A percentile compares a stretch with the other conserved stretches of the same genome.
Evolutionary conservation across 108 stramenopile species (phyloP).

Genomic region (Discostella pseudostelligera): DNA sequence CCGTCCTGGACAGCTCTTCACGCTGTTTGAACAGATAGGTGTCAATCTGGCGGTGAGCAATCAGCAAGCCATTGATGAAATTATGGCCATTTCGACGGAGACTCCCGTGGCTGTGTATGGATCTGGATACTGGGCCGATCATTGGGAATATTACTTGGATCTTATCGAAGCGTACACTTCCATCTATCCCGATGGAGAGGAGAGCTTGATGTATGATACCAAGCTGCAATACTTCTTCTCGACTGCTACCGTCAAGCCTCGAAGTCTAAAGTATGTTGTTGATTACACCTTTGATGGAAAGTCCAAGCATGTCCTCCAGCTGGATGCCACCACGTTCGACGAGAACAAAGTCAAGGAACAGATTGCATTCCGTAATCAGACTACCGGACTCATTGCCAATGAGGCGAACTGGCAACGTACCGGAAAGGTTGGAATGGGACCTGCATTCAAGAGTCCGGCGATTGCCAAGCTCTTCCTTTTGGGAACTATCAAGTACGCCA

Average conservation of each 20-base stretch:
- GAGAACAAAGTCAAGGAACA: conserved; percentile 73
- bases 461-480: conserved; percentile 85
- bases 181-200: conserved; percentile 93
- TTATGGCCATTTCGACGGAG: conserved; percentile 65
- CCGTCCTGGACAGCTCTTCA: conserved; percentile 92
- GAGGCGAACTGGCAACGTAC: conserved; percentile 90
- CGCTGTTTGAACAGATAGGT: conserved; percentile 68
- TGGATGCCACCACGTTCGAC: conserved; percentile 82
- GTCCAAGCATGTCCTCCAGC: conserved; percentile 80
- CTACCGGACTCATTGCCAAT: conserved; percentile 76
- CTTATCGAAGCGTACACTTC: conserved; percentile 85
- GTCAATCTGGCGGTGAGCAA: conserved; percentile 62
- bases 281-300: conserved; percentile 85
- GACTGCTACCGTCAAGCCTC: conserved; percentile 85
- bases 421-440: conserved; percentile 44
- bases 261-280: conserved; percentile 84
- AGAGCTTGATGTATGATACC: conserved; percentile 87
- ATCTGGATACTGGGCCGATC: conserved; percentile 89
- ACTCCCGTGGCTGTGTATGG: conserved; percentile 81
- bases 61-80: conserved; percentile 65
- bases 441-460: conserved; percentile 70
- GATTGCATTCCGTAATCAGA: conserved; percentile 70
- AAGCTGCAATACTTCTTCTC: conserved; percentile 89
- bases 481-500: conserved; percentile 86
- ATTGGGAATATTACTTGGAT: conserved; percentile 94